These are phyloP conservation scores for Diospyros lotus DNA, from an alignment of 148 eudicot species.

Conservation along the genomic window DNA sequence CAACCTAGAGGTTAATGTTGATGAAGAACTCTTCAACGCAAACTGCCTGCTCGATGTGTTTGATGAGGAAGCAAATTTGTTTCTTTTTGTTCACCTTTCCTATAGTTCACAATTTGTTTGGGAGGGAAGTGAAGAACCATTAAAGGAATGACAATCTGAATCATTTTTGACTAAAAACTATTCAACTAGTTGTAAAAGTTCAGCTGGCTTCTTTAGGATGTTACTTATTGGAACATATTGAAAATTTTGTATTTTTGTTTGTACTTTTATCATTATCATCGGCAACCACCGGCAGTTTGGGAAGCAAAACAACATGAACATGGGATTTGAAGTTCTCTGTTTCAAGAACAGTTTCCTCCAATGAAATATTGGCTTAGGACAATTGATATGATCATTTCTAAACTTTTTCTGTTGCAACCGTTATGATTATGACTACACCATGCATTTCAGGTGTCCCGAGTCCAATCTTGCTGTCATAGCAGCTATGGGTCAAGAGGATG, in stretches of 20 bases:
- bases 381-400: background rate
- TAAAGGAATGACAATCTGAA: background rate
- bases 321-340: background rate
- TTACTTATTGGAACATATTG: background rate
- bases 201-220: background rate
- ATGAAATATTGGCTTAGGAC: background rate
- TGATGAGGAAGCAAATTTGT: too few species aligned
- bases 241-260: background rate
- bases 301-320: background rate
- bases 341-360: background rate
- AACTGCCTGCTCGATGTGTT: too few species aligned
- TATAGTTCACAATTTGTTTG: background rate
- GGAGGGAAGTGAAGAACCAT: background rate
- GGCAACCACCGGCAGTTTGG: background rate
- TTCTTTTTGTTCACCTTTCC: too few species aligned
- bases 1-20: too few species aligned
- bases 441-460: background rate
- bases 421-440: background rate
- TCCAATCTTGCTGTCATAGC: conserved; percentile 7
- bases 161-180: background rate
- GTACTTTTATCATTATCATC: background rate
- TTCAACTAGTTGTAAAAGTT: background rate
- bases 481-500: conserved; percentile 53
- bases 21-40: too few species aligned
- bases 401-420: background rate